Evolutionary conservation across 2,329 filamentous ascomycete species (phyloP).

Genomic region (Didymosphaeria variabile): DNA sequence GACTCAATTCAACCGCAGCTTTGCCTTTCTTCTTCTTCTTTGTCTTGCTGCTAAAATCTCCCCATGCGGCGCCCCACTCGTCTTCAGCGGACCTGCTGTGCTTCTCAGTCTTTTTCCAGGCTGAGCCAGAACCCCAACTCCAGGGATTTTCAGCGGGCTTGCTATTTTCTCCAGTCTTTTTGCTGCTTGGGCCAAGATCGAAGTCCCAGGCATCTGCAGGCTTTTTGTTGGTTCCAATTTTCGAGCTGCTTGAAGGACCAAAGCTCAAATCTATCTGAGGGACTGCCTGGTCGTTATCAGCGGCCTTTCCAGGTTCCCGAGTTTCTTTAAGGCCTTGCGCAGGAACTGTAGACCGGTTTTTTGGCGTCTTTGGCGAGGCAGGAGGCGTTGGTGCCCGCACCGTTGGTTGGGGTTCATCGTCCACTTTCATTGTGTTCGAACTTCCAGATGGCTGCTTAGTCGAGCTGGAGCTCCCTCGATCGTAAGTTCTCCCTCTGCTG

Average conservation of each 20-base stretch:
- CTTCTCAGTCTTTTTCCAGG: background rate
- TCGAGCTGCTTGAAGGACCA: background rate
- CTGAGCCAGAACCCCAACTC: no score
- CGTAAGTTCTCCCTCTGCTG: background rate
- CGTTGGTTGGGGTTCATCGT: background rate
- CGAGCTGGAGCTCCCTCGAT: background rate
- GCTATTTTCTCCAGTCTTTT: no score
- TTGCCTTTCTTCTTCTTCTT: conserved; percentile 1
- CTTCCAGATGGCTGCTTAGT: background rate
- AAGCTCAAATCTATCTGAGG: background rate
- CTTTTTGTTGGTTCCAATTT: no score
- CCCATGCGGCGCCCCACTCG: background rate
- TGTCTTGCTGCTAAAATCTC: background rate
- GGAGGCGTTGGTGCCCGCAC: background rate
- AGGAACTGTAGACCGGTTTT: background rate
- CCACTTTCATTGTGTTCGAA: background rate
- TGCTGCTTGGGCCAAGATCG: no score
- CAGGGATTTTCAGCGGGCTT: no score
- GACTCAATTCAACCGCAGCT: background rate
- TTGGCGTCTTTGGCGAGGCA: background rate
- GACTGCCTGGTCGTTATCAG: background rate
- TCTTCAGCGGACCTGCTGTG: background rate
- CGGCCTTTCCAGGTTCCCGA: background rate
- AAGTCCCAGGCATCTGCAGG: no score
- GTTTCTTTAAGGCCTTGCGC: background rate